Conservation (phyloP, 1,284 basidiomycete genomes). For the Ustilago nuda region DNA sequence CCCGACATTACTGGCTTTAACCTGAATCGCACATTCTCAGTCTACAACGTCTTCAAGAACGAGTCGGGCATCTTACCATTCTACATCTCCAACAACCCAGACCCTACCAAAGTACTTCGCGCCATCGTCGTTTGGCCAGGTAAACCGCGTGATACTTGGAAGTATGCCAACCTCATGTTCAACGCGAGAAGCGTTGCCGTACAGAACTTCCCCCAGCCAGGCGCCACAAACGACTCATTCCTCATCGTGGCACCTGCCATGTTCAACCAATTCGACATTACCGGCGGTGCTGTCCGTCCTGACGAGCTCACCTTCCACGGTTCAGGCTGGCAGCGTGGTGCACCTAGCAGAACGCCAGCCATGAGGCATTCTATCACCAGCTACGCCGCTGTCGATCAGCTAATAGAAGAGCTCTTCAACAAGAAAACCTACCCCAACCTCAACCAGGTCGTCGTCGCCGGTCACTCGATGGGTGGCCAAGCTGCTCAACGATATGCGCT, state of each 20-base stretch:
- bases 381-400: conserved; percentile 58
- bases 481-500: conserved; percentile 56
- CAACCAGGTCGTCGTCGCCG: conserved; percentile 60
- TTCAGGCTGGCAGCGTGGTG: conserved; percentile 58
- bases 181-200: conserved; percentile 52
- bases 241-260: conserved; percentile 43
- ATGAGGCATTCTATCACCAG: conserved; percentile 40
- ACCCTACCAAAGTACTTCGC: conserved; percentile 44
- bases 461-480: conserved; percentile 64
- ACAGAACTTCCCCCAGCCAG: conserved; percentile 21
- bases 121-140: conserved; percentile 52
- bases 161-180: conserved; percentile 58
- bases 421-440: conserved; percentile 58
- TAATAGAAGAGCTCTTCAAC: conserved; percentile 54
- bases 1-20: conserved; percentile 42
- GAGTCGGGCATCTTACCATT: conserved; percentile 58
- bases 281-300: conserved; percentile 47
- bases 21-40: conserved; percentile 42
- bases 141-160: conserved; percentile 64
- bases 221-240: conserved; percentile 40
- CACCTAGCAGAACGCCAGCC: conserved; percentile 44
- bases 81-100: conserved; percentile 46
- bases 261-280: conserved; percentile 38
- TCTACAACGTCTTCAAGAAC: conserved; percentile 38
- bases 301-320: conserved; percentile 41